Conservation (phyloP, 768 basidiomycete genomes). For the Tylopilus sp. region DNA sequence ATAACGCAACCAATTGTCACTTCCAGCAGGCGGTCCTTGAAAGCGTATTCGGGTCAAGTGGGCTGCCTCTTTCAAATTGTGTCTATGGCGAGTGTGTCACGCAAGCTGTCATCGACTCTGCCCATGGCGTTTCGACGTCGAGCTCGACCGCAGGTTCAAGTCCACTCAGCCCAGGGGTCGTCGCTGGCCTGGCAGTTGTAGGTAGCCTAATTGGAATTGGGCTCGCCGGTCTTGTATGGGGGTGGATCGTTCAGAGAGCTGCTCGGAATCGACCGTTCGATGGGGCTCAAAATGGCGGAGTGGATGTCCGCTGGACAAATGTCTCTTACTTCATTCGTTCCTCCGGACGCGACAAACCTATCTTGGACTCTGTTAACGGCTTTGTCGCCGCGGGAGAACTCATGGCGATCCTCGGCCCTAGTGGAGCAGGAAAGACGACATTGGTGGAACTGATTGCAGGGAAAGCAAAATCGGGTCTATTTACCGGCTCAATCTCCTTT, state of each 20-base stretch:
- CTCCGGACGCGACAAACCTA: slow-evolving; percentile 42
- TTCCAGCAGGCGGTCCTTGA: slow-evolving; percentile 76
- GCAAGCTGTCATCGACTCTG: slow-evolving; percentile 71
- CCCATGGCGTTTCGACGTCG: slow-evolving; percentile 34
- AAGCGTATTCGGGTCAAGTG: slow-evolving; percentile 64
- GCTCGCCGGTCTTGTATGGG: slow-evolving; percentile 58
- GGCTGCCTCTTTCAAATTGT: slow-evolving; percentile 73
- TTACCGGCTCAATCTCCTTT: slow-evolving; percentile 63
- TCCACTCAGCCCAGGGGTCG: slow-evolving; percentile 74
- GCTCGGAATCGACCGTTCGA: slow-evolving; percentile 48
- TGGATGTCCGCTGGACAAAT: slow-evolving; percentile 63
- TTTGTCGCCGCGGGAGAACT: slow-evolving; percentile 75
- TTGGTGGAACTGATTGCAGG: slow-evolving; percentile 88
- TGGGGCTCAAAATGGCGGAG: slow-evolving; percentile 45
- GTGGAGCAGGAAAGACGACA: slow-evolving; percentile 91
- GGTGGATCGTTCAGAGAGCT: slow-evolving; percentile 55
- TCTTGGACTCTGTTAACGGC: slow-evolving; percentile 72
- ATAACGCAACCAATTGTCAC: slow-evolving; percentile 55
- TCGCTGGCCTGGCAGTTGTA: slow-evolving; percentile 86
- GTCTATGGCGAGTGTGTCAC: slow-evolving; percentile 86
- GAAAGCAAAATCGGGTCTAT: slow-evolving; percentile 70
- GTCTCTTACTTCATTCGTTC: slow-evolving; percentile 62
- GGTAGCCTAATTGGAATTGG: slow-evolving; percentile 60
- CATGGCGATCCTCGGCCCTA: slow-evolving; percentile 91
- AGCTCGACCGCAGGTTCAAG: slow-evolving; percentile 32